Percentiles rank a stretch among this genome's conserved stretches.
These are phyloP conservation scores for Bipolaris cookei DNA, from an alignment of 2,329 filamentous ascomycete species.

Conservation along the genomic window DNA sequence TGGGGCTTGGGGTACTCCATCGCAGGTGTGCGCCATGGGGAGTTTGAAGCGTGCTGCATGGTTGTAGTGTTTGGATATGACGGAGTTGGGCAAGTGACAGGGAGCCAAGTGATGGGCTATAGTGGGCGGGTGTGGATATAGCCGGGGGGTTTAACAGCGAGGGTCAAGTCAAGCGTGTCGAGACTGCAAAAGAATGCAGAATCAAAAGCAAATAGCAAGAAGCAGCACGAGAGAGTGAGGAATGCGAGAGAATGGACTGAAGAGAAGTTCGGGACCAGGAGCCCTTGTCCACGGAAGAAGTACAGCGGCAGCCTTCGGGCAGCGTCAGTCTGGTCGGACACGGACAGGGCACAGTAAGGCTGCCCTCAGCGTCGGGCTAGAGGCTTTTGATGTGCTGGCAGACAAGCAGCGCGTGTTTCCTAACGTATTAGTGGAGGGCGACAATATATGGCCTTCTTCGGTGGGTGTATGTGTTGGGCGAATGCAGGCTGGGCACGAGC, in stretches of 20 bases:
- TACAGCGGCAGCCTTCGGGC: slow-evolving; percentile 36
- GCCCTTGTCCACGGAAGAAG: slow-evolving; percentile 42
- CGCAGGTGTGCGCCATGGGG: slow-evolving; percentile 44
- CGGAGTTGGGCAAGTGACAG: slow-evolving; percentile 31
- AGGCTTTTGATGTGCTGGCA: slow-evolving; percentile 52
- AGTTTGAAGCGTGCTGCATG: slow-evolving; percentile 47
- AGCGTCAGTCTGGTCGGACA: slow-evolving; percentile 24
- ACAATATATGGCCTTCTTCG: slow-evolving; percentile 44
- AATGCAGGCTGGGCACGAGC: slow-evolving; percentile 48
- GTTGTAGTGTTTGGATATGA: slow-evolving; percentile 23
- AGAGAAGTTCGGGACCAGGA: slow-evolving; percentile 37
- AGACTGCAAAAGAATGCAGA: slow-evolving; percentile 27
- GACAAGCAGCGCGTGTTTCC: slow-evolving; percentile 44
- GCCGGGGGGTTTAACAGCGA: slow-evolving; percentile 19
- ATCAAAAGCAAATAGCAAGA: slow-evolving; percentile 41
- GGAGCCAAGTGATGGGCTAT: slow-evolving; percentile 30
- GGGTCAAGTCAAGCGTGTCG: slow-evolving; percentile 11
- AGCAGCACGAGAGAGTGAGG: slow-evolving; percentile 31
- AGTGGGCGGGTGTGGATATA: slow-evolving; percentile 25
- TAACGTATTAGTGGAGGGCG: slow-evolving; percentile 46
- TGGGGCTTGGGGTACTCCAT: slow-evolving; percentile 44
- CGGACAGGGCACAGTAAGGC: slow-evolving; percentile 39
- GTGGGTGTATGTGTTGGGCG: slow-evolving; percentile 47
- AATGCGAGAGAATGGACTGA: slow-evolving; percentile 35
- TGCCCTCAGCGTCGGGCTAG: slow-evolving; percentile 35